Evolutionary conservation across 495 filamentous ascomycete genomes (phyloP).

Genomic region (Bombardia bombarda): DNA sequence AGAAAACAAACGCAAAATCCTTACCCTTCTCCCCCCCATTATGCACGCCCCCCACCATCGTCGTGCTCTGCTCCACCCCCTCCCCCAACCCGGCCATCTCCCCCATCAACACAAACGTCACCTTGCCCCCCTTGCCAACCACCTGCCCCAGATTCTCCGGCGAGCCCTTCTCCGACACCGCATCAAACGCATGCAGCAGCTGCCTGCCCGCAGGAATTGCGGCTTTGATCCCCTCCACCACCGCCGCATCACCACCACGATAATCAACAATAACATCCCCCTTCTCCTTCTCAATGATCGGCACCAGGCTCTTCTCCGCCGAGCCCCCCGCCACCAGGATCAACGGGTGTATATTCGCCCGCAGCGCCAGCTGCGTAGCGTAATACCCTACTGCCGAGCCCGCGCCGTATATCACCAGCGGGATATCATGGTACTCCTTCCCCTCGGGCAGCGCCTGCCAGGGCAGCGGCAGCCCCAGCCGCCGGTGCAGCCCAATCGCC

Average conservation of each 20-base stretch:
- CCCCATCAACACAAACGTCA: conserved; percentile 47
- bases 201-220: conserved; percentile 29
- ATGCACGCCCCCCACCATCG: conserved; percentile 46
- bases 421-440: no score
- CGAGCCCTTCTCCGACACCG: conserved; percentile 48
- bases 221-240: conserved; percentile 42
- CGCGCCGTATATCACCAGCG: conserved; percentile 56
- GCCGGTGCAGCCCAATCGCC: conserved; percentile 53
- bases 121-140: conserved; percentile 37
- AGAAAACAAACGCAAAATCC: conserved; percentile 53
- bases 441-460: conserved; percentile 41
- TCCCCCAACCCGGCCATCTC: conserved; percentile 26
- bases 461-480: conserved; percentile 54
- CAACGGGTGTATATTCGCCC: conserved; percentile 66
- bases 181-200: conserved; percentile 49
- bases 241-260: conserved; percentile 48
- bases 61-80: conserved; percentile 23
- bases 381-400: conserved; percentile 60
- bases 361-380: conserved; percentile 57
- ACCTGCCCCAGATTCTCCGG: conserved; percentile 37
- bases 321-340: conserved; percentile 58
- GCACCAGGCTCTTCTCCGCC: conserved; percentile 45
- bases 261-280: conserved; percentile 71
- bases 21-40: conserved; percentile 32
- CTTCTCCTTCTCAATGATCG: conserved; percentile 51